Base-by-base conservation (phyloP, 176 grass and related monocot genomes). In the Elaeis guineensis region DNA sequence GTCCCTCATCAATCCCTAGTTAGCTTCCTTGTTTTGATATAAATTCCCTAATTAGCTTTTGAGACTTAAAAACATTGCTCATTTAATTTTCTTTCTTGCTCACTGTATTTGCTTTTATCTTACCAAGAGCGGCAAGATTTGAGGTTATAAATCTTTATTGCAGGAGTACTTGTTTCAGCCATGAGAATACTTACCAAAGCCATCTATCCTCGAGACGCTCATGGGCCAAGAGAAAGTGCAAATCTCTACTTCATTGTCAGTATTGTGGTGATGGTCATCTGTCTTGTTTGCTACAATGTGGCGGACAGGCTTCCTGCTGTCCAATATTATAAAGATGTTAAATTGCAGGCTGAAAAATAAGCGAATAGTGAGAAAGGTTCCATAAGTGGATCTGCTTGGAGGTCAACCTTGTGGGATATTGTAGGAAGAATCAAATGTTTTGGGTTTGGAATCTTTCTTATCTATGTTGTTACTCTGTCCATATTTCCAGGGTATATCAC, bases 401-500 rank as follows among this genome's bases (percentile, higher is more conserved):
- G 87, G 44, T 77, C 86, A 59, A 91, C 81, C 30, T 52, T 97
- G 16, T 91, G 92, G 87, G 79, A 72, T 69, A 91, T 97, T 3
- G 77, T 97, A 0, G 84, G 87, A 32, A 88, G 70, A 16, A 65
- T 97, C 57, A 91, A 91, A 54, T 91, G 78, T 87, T 82, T 73
- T 21, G 87, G 83, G 2, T 59, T 91, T 15, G 92, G 92, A 25
- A 50, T 97, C 5, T 20, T 56, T 35, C 75, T 97, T 65, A 85
- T 97, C 59, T 97, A 97, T 0, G 79, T 71, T 0, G 76, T 97
- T 57, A 97, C 93, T 1, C 74, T 91, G 12, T 97, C 93, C 50
- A 97, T 97, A 65, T 97, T 97, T 21, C 93, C 93, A 3, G 93
- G 93, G n/a, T 97, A 71, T 79, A 80, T 97, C 62, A 97, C 93